Evolutionary conservation across 78 protist genomes (phyloP), one percentile per base, ranked within the genome.

Genomic region (Salpingoeca rosetta): DNA sequence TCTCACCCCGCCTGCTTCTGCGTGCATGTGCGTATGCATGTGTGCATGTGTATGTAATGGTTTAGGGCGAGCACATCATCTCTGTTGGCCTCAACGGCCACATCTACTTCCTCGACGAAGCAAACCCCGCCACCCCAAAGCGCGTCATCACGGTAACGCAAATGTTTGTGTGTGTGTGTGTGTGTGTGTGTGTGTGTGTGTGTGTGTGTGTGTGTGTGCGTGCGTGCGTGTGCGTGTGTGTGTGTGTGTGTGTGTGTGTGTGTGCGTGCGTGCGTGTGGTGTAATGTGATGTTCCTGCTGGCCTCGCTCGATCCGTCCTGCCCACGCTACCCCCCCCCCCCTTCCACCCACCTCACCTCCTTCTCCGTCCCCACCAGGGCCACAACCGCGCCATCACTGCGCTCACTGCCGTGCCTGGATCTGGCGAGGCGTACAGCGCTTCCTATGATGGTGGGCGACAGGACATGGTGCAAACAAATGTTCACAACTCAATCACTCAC

Each of bases 331-430:
- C 77, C 36, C 76, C 36, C 11, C 10, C 28, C 10, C 11, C 10
- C 35, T 72, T 72, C 28, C 7, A 26, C 76, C 28, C 36, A n/a
- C n/a, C n/a, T n/a, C n/a, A n/a, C n/a, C n/a, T n/a, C n/a, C n/a
- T n/a, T 25, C 10, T 7, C 36, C 7, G 37, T 28, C 10, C 28
- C 76, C 10, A 43, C 43, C 77, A 72, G 40, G 97, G 97, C 73
- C 97, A 94, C 95, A 91, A 89, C 87, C 91, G 88, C 85, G 12
- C 36, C 37, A 86, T 93, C 88, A 84, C 89, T 36, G 79, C 94
- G 42, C 86, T 94, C 43, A 85, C 95, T 2, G 79, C 25, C 37
- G 17, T 22, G 31, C 31, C 65, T 7, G 65, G 17, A 22, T 7
- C 65, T 51, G 65, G 65, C 65, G 31, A 17, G 31, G 7, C 17